Evolutionary conservation across 192 early-diverging fungal species (phyloP), one percentile per base, ranked within the genome.

Genomic region (Chytriomyces confervae): DNA sequence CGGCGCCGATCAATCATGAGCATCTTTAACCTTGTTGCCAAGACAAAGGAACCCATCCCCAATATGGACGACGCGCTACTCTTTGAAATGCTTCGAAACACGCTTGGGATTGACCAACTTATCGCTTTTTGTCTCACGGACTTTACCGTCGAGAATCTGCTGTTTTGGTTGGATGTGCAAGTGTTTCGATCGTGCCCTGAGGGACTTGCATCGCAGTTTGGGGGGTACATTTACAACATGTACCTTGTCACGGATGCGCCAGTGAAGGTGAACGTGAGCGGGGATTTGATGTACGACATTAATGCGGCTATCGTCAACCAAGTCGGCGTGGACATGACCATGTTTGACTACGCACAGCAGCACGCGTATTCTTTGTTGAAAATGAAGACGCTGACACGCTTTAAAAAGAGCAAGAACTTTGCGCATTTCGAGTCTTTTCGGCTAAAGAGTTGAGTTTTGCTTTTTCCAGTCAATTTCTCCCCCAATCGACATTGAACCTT

Each of bases 121-220:
- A 57, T 57, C 20, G 16, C 13, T n/a, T 57, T 57, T 57, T 57
- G 53, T 57, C 53, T 57, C 13, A 57, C 20, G 13, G 53, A 57
- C 53, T 57, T 57, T 57, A 57, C 92, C 3, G 86, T 94, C 50
- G 94, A 96, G 80, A 90, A 92, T 29, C 72, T 94, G 20, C 77
- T 95, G 57, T 96, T 96, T 83, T 94, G 93, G 82, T 68, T 96
- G 62, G 94, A 95, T 62, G 92, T 94, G 11, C 94, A 96, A 79
- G 81, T 94, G 1, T 94, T 94, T 78, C 81, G 88, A 24, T 77
- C 81, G 13, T 67, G 24, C 27, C 72, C 48, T 18, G 53, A 24
- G 7, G 48, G 44, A 23, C 53, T 66, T 53, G 45, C 70, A 7
- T 18, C 46, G 13, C 29, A 60, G 9, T 88, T 73, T 67, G 77